Conservation (phyloP, 2,329 filamentous ascomycete genomes). For the Ceratocystis huliohia region DNA sequence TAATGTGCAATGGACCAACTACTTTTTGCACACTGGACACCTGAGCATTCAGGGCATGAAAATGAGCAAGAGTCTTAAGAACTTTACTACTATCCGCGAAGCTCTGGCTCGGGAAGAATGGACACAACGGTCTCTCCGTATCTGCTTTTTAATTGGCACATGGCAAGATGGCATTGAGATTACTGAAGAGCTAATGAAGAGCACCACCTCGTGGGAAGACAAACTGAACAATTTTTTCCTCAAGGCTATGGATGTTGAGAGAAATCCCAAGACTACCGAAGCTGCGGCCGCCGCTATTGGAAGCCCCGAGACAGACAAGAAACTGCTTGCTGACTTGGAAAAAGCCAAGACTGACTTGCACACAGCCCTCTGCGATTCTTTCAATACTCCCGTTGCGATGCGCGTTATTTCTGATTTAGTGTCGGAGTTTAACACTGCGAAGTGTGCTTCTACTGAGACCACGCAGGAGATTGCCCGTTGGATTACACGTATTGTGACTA, state of each 20-base stretch:
- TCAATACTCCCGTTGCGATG: constrained; percentile 75
- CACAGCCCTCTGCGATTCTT: constrained; percentile 63
- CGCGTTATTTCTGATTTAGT: constrained; percentile 64
- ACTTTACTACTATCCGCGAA: constrained; percentile 86
- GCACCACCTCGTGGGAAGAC: constrained; percentile 23
- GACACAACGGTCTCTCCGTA: constrained; percentile 66
- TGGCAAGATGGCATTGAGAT: constrained; percentile 93
- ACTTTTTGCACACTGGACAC: constrained; percentile 93
- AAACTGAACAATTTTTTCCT: constrained; percentile 22
- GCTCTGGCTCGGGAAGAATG: constrained; percentile 54
- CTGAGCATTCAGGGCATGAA: constrained; percentile 74
- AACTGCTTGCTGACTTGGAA: constrained; percentile 34
- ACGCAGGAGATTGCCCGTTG: constrained; percentile 48
- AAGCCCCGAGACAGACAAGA: constrained; percentile 24
- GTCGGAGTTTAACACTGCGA: constrained; percentile 35
- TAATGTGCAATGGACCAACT: constrained; percentile 68
- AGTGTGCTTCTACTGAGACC: constrained; percentile 13
- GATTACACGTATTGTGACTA: constrained; percentile 71
- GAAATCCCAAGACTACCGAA: constrained; percentile 16
- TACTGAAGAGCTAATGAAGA: constrained; percentile 57
- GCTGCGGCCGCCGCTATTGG: constrained; percentile 14
- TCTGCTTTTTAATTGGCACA: constrained; percentile 73
- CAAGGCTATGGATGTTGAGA: constrained; percentile 19
- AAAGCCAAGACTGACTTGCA: constrained; percentile 44
- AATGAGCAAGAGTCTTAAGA: constrained; percentile 93